These are phyloP conservation scores for Fusarium longipes DNA, from an alignment of 2,329 filamentous ascomycete species.

Conservation along the genomic window DNA sequence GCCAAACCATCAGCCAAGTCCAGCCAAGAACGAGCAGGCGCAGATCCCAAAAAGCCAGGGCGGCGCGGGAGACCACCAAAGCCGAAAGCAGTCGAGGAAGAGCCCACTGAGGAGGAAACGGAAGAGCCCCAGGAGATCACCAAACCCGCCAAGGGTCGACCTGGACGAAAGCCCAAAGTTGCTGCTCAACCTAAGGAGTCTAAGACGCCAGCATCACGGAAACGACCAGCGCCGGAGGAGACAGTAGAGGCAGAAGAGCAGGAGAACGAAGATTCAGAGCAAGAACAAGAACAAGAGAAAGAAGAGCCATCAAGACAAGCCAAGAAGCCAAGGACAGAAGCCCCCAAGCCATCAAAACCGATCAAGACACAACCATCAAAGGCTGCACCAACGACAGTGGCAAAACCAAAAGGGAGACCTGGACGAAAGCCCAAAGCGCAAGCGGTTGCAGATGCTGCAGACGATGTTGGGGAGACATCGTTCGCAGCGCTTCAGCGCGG, in stretches of 20 bases:
- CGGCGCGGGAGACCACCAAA: slow-evolving; percentile 43
- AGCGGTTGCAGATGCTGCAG: slow-evolving; percentile 46
- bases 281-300: slow-evolving; percentile 40
- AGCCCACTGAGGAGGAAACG: slow-evolving; percentile 22
- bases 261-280: slow-evolving; percentile 31
- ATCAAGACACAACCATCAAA: slow-evolving; percentile 17
- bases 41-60: slow-evolving; percentile 12
- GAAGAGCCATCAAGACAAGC: slow-evolving; percentile 40
- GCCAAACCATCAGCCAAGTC: slow-evolving; percentile 17
- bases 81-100: slow-evolving; percentile 22
- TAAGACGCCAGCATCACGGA: slow-evolving; percentile 24
- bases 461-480: slow-evolving; percentile 58
- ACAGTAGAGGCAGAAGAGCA: slow-evolving; percentile 35
- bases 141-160: slow-evolving; percentile 9
- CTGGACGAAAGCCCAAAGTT: slow-evolving; percentile 33
- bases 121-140: slow-evolving; percentile 8
- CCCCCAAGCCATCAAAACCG: slow-evolving; percentile 43
- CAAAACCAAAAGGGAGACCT: slow-evolving; percentile 43
- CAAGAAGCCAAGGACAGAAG: slow-evolving; percentile 46
- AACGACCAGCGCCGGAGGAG: slow-evolving; percentile 28
- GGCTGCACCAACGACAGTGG: slow-evolving; percentile 32
- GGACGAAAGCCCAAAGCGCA: slow-evolving; percentile 43
- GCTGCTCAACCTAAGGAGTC: slow-evolving; percentile 28
- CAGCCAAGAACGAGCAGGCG: not conserved
- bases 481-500: slow-evolving; percentile 63